Evolutionary conservation across 768 basidiomycete species (phyloP).

Genomic region (Plicaturopsis crispa): DNA sequence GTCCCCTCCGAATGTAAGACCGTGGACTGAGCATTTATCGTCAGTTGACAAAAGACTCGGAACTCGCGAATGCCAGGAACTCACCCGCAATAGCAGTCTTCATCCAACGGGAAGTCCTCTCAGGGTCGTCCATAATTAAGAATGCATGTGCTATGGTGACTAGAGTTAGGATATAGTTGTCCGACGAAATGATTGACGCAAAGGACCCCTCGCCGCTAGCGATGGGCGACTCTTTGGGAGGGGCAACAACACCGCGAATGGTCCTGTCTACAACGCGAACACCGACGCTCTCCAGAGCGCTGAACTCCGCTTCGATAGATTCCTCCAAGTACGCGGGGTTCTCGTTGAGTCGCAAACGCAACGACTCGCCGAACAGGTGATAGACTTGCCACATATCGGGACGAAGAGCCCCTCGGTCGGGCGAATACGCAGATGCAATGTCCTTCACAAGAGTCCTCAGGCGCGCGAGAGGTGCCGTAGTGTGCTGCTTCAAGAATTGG

Average conservation of each 20-base stretch:
- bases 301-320: conserved; percentile 9
- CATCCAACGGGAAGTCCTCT: conserved; percentile 1
- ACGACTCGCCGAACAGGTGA: conserved; percentile 4
- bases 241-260: not conserved
- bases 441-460: too few relatives aligned
- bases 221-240: conserved; percentile 6
- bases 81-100: conserved; percentile 11
- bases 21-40: conserved; percentile 1
- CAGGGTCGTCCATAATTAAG: conserved; percentile 5
- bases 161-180: not conserved
- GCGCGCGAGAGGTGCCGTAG: too few relatives aligned
- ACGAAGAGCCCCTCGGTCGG: conserved; percentile 2
- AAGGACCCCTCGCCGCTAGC: conserved; percentile 6
- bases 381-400: not conserved
- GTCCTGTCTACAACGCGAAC: conserved; percentile 9
- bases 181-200: conserved; percentile 3
- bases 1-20: too few relatives aligned
- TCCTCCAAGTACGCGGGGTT: conserved; percentile 7
- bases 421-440: conserved; percentile 12
- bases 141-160: conserved; percentile 2
- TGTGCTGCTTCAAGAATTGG: too few relatives aligned
- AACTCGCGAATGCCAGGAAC: conserved; percentile 17
- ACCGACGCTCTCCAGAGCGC: conserved; percentile 6
- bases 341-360: conserved; percentile 1
- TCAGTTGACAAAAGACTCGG: conserved; percentile 1